phyloP scores from a whole-genome alignment of 352 stramenopile genomes.

The Peronosclerospora sorghi region DNA sequence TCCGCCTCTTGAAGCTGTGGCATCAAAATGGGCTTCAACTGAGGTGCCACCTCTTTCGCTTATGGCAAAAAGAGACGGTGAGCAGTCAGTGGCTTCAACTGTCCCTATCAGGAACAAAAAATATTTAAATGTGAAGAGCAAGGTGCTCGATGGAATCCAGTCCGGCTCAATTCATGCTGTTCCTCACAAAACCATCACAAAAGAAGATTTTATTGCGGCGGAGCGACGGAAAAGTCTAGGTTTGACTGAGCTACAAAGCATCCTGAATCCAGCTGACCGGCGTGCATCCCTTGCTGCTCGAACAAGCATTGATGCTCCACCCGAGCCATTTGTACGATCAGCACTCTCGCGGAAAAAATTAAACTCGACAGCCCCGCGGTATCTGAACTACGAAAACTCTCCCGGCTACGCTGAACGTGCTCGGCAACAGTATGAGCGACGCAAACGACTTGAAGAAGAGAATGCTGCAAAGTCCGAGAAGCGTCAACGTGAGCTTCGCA shows the following conservation, averaged over 20 bases:
- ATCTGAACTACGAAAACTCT: conserved; percentile 49
- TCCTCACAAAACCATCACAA: conserved; percentile 24
- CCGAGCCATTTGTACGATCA: conserved; percentile 22
- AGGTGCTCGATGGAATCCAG: conserved; percentile 23
- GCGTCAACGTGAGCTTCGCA: conserved; percentile 38
- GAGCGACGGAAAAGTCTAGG: conserved; percentile 35
- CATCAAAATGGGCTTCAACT: conserved; percentile 22
- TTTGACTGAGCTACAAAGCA: conserved; percentile 10
- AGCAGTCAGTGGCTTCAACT: not conserved
- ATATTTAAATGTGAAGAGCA: conserved; percentile 45
- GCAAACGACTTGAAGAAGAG: conserved; percentile 49
- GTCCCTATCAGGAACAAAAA: conserved; percentile 19
- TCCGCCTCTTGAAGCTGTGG: conserved; percentile 8
- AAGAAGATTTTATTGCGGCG: conserved; percentile 26
- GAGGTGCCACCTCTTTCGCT: conserved; percentile 23
- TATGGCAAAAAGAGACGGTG: conserved; percentile 18
- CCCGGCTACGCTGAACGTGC: conserved; percentile 34
- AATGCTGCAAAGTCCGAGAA: conserved; percentile 50
- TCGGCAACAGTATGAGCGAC: conserved; percentile 47
- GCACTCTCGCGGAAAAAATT: conserved; percentile 31
- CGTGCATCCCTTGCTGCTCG: conserved; percentile 18
- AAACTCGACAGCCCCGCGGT: conserved; percentile 39
- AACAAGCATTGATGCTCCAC: conserved; percentile 10
- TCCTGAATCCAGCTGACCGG: conserved; percentile 13
- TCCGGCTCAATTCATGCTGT: conserved; percentile 7